Evolutionary conservation across 257 asterid species (phyloP).

Genomic region (Fraxinus pennsylvanica): DNA sequence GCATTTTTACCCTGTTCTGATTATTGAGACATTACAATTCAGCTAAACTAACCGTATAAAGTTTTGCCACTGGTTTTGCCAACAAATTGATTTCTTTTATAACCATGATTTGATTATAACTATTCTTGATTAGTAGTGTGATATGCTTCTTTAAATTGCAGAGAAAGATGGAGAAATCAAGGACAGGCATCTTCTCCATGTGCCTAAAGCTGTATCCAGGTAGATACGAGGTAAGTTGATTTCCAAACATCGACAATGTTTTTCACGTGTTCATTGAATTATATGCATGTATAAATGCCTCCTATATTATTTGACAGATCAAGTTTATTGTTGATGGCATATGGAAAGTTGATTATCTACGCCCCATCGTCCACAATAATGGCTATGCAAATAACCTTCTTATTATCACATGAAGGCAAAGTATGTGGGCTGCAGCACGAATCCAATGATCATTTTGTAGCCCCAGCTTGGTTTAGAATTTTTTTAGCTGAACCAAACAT

Average conservation of each 20-base stretch:
- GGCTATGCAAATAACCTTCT: conserved; percentile 79
- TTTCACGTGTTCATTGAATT: neutral
- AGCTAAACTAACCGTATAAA: neutral
- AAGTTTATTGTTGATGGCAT: conserved; percentile 89
- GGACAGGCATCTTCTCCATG: conserved; percentile 60
- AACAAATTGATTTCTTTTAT: neutral
- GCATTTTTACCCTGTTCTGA: neutral
- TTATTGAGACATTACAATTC: neutral
- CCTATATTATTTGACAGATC: conserved; percentile 50
- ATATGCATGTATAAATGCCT: neutral
- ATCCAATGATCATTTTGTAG: conserved; percentile 21
- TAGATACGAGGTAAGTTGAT: conserved; percentile 70
- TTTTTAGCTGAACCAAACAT: too few species aligned
- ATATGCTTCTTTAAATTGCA: conserved; percentile 42
- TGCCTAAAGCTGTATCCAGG: conserved; percentile 83
- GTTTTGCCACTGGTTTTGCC: neutral
- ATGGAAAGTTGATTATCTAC: conserved; percentile 84
- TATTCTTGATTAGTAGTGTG: conserved; percentile 20
- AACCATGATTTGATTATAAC: neutral
- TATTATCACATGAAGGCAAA: conserved; percentile 40
- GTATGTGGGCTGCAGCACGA: neutral
- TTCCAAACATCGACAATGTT: neutral
- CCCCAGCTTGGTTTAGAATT: too few species aligned
- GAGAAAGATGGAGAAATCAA: conserved; percentile 84
- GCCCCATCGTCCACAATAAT: conserved; percentile 55